Base-by-base conservation (phyloP, 805 yeast species). In the Hanseniaspora meyeri region DNA sequence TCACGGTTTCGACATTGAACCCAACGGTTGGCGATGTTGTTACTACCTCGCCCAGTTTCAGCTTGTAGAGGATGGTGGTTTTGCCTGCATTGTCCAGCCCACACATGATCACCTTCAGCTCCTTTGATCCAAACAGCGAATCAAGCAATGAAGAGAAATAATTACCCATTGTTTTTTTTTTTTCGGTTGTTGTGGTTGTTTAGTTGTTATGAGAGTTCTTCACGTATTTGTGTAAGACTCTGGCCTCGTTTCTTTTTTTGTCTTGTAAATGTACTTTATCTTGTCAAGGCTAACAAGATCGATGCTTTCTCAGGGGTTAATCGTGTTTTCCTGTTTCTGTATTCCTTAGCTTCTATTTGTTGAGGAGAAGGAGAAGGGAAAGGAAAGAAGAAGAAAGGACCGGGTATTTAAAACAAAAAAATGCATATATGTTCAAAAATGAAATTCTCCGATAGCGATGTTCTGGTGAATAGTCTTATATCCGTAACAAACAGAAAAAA, bases 41-140 rank as follows among this genome's bases (percentile, higher is more conserved):
- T 65, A 86, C 91, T 65, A 86, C 83, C 76, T 86, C 93, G 67
- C 93, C 93, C 62, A 86, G 80, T 75, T 86, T 86, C 72, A 86
- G 81, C 77, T 86, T 86, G 76, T 86, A 86, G 66, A 86, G 78
- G 68, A 86, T 86, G 73, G 95, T 86, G 72, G 95, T 86, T 73
- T 86, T 86, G 81, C 95, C 95, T 66, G 95, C 95, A 64, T 91
- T 93, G 73, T 86, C 95, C 67, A 86, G 78, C 71, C 95, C 95
- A 70, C 87, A 95, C 95, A 86, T 86, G 71, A 86, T 81, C 66
- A 86, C 86, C 75, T 95, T 82, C 91, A 86, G 85, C 72, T 86
- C 95, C 76, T 83, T 87, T 72, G 85, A 86, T 74, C 95, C 95
- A 68, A 87, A 84, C 63, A 87, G 88, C 78, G 87, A 87, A 71